Evolutionary conservation across 139 green algal genomes (phyloP).

Genomic region (Coelastrella sp.): DNA sequence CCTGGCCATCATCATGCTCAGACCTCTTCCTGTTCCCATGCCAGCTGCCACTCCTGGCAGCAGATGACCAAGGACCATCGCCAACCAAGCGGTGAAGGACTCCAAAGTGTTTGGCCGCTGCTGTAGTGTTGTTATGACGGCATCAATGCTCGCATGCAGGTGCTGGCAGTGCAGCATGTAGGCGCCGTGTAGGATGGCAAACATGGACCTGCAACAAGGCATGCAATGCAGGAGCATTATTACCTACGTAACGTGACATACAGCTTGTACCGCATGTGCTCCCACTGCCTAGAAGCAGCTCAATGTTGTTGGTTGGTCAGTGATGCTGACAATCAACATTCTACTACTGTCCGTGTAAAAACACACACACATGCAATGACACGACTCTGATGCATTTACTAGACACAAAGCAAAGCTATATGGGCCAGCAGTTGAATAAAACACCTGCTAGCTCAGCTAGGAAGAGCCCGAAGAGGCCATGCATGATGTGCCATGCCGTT

Average conservation of each 20-base stretch:
- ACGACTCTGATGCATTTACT: too few species aligned
- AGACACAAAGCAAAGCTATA: too few species aligned
- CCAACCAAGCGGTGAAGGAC: slow-evolving; percentile 4
- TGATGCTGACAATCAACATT: not conserved
- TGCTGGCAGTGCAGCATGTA: slow-evolving; percentile 11
- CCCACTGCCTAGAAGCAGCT: too few species aligned
- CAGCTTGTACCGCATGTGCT: too few species aligned
- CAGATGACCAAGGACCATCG: not conserved
- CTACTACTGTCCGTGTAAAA: not conserved
- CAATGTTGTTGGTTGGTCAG: not conserved
- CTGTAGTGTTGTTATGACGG: not conserved
- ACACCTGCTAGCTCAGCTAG: not conserved
- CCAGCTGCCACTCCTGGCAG: slow-evolving; percentile 15
- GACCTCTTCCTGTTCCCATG: not conserved
- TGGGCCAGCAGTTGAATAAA: too few species aligned
- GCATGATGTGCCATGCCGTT: not conserved
- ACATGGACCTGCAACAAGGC: not conserved
- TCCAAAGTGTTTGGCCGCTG: slow-evolving; percentile 1
- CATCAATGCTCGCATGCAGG: not conserved
- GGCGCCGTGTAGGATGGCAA: not conserved
- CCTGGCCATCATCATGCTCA: not conserved
- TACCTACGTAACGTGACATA: too few species aligned
- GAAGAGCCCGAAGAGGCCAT: not conserved
- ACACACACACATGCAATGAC: not conserved
- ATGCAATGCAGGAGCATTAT: not conserved